A percentile compares a stretch with the other conserved stretches of the same genome.
These are phyloP conservation scores for Lithocarpus polystachyus DNA, from an alignment of 306 rosid species.

Conservation along the genomic window DNA sequence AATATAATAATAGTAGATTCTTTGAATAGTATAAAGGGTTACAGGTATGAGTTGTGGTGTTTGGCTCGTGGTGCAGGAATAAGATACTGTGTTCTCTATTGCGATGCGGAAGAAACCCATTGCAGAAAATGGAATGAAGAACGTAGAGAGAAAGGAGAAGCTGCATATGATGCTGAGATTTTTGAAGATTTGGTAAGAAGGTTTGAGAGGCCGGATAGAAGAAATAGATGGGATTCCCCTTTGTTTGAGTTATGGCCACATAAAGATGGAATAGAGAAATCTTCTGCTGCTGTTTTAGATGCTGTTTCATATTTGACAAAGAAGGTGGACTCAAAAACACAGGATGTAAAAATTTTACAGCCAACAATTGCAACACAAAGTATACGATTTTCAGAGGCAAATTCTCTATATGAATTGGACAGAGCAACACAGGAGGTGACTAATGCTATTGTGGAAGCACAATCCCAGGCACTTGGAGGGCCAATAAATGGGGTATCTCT, in stretches of 20 bases:
- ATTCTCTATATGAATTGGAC: slow-evolving; percentile 81
- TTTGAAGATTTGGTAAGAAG: slow-evolving; percentile 81
- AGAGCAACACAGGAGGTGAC: slow-evolving; percentile 86
- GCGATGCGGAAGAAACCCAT: slow-evolving; percentile 64
- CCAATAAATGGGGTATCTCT: slow-evolving; percentile 65
- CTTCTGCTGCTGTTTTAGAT: slow-evolving; percentile 57
- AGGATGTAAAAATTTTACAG: slow-evolving; percentile 81
- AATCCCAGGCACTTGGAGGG: slow-evolving; percentile 80
- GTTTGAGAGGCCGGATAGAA: slow-evolving; percentile 82
- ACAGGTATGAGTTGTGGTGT: slow-evolving; percentile 93
- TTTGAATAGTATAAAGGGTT: slow-evolving; percentile 88
- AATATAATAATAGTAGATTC: slow-evolving; percentile 72
- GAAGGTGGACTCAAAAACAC: slow-evolving; percentile 64
- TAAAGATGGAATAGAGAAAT: slow-evolving; percentile 55
- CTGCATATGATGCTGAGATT: slow-evolving; percentile 53
- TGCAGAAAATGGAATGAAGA: slow-evolving; percentile 82
- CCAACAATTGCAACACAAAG: slow-evolving; percentile 93
- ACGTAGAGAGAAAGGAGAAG: slow-evolving; percentile 67
- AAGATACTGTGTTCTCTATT: slow-evolving; percentile 77
- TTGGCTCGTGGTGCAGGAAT: slow-evolving; percentile 87
- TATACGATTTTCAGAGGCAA: slow-evolving; percentile 62
- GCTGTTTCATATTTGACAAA: slow-evolving; percentile 67
- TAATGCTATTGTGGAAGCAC: slow-evolving; percentile 78
- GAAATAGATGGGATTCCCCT: slow-evolving; percentile 95
- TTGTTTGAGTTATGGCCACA: slow-evolving; percentile 81